Evolutionary conservation across 192 early-diverging fungal genomes (phyloP).

Genomic region (Coemansia sp.): DNA sequence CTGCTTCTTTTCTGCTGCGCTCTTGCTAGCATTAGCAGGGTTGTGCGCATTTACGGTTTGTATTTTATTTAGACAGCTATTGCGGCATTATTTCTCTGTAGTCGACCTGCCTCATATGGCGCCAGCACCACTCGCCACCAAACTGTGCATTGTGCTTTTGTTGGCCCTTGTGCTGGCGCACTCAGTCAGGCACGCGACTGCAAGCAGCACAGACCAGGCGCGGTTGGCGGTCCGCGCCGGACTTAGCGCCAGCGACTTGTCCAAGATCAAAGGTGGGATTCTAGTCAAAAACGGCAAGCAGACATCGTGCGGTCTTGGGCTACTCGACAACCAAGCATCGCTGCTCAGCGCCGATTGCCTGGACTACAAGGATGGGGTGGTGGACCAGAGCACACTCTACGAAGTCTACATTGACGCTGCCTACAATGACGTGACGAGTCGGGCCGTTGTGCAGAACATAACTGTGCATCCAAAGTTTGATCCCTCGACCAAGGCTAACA

Average conservation of each 20-base stretch:
- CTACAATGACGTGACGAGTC: neutral
- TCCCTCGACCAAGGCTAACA: slow-evolving; percentile 23
- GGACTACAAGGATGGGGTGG: too few species aligned
- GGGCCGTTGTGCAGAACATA: slow-evolving; percentile 2
- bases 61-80: neutral
- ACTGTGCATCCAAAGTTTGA: slow-evolving; percentile 24
- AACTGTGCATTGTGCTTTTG: neutral
- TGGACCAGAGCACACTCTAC: slow-evolving; percentile 4
- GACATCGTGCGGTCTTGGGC: slow-evolving; percentile 16
- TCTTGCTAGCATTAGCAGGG: too few species aligned
- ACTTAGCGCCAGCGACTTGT: too few species aligned
- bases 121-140: neutral
- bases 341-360: slow-evolving; percentile 31
- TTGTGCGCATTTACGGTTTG: too few species aligned
- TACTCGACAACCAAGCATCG: slow-evolving; percentile 16
- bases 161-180: neutral
- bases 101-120: neutral
- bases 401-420: slow-evolving; percentile 8
- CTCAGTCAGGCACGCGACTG: neutral
- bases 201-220: neutral
- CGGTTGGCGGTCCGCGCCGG: neutral
- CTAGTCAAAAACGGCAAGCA: slow-evolving; percentile 15
- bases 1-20: too few species aligned
- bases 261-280: slow-evolving; percentile 15
- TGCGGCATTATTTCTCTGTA: neutral